phyloP scores from a whole-genome alignment of 1,284 basidiomycete genomes.

The Ceratobasidium sp. region DNA sequence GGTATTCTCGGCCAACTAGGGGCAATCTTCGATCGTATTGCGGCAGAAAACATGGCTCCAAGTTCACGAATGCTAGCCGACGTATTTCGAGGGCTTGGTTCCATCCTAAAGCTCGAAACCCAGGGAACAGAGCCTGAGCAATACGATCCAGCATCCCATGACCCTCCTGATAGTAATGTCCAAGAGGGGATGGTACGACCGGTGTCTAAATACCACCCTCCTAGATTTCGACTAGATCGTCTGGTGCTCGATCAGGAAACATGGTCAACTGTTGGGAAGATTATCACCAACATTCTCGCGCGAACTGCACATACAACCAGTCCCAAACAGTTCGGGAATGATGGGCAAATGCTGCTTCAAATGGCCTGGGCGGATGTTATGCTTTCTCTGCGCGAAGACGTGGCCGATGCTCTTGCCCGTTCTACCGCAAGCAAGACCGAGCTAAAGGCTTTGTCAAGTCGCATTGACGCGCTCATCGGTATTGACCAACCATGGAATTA shows the following conservation, averaged over 20 bases:
- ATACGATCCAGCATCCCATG: background rate
- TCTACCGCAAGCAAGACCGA: background rate
- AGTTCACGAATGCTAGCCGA: constrained; percentile 27
- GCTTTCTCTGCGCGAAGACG: constrained; percentile 38
- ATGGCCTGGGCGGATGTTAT: constrained; percentile 40
- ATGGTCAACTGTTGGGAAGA: constrained; percentile 21
- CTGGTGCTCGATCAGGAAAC: constrained; percentile 25
- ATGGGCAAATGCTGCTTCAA: constrained; percentile 13
- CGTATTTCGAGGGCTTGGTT: constrained; percentile 36
- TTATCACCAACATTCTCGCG: constrained; percentile 13
- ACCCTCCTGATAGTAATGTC: background rate
- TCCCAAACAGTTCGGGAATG: background rate
- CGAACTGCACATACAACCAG: background rate
- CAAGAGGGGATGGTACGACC: background rate
- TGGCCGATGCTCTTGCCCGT: constrained; percentile 21
- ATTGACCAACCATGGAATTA: constrained; percentile 28
- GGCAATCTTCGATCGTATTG: constrained; percentile 11
- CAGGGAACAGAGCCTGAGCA: constrained; percentile 10
- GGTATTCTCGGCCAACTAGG: constrained; percentile 6
- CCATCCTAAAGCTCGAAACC: constrained; percentile 36
- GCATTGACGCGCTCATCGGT: constrained; percentile 13
- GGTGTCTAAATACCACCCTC: background rate
- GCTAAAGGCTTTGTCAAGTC: constrained; percentile 15
- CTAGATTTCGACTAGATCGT: constrained; percentile 25
- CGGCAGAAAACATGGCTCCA: constrained; percentile 1